phyloP scores from a whole-genome alignment of 2,329 filamentous ascomycete genomes.

The Alternaria arborescens region DNA sequence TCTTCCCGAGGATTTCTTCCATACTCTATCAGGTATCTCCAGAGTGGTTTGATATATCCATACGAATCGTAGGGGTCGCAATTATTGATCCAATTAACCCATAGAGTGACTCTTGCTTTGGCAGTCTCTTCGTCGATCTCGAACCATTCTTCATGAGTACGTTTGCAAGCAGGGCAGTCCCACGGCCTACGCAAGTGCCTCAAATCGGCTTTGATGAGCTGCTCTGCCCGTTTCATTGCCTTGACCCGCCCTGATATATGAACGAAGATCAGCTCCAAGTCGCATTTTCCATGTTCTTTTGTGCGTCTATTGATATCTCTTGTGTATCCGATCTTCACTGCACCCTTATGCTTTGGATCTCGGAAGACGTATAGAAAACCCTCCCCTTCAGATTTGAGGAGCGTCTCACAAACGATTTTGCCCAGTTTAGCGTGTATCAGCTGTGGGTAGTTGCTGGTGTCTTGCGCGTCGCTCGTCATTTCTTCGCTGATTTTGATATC shows the following conservation, averaged over 20 bases:
- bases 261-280: not conserved
- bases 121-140: not conserved
- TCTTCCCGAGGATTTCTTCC: not conserved
- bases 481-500: no score
- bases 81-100: not conserved
- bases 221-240: not conserved
- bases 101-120: not conserved
- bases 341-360: not conserved
- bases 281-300: not conserved
- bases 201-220: not conserved
- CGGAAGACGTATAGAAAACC: not conserved
- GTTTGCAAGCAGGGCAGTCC: not conserved
- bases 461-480: not conserved
- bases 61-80: not conserved
- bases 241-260: not conserved
- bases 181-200: not conserved
- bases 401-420: not conserved
- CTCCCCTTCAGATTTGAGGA: not conserved
- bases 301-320: not conserved
- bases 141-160: not conserved
- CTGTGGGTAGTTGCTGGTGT: not conserved
- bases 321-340: slow-evolving; percentile 1
- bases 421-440: not conserved
- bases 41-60: no score
- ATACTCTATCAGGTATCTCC: no score